phyloP scores from a whole-genome alignment of 495 filamentous ascomycete species.

The Xanthoparmelia taractica region DNA sequence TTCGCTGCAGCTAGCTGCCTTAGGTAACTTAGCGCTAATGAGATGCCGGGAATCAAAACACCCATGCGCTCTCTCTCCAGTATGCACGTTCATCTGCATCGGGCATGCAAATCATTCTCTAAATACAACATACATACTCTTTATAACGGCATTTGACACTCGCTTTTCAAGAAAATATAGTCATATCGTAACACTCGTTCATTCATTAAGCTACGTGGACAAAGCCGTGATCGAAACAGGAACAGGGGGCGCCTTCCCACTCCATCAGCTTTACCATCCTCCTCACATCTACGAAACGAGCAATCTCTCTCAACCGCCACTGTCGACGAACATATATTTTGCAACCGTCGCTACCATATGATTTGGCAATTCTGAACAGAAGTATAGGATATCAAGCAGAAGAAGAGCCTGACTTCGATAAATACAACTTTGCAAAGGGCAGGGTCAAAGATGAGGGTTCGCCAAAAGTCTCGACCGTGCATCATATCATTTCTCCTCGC shows the following conservation, averaged over 20 bases:
- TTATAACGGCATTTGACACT: background rate
- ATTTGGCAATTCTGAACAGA: background rate
- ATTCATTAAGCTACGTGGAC: slow-evolving; percentile 3
- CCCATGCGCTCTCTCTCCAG: background rate
- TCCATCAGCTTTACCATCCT: background rate
- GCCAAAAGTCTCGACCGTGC: slow-evolving; percentile 12
- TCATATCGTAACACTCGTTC: background rate
- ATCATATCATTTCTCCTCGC: slow-evolving; percentile 20
- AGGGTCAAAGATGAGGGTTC: slow-evolving; percentile 22
- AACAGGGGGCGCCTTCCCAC: slow-evolving; percentile 4
- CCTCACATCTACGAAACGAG: background rate
- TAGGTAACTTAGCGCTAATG: background rate
- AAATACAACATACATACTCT: background rate
- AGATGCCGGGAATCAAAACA: slow-evolving; percentile 15
- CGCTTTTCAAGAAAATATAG: background rate
- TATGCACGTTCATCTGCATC: background rate
- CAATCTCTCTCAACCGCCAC: background rate
- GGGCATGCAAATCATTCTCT: background rate
- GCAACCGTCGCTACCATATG: background rate
- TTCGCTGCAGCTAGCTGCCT: background rate
- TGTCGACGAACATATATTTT: background rate
- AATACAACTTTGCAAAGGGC: background rate
- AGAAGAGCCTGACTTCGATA: background rate
- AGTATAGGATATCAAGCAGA: background rate
- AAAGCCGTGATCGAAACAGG: background rate